Conservation (phyloP, 306 rosid species). For the Trifolium pratense region DNA sequence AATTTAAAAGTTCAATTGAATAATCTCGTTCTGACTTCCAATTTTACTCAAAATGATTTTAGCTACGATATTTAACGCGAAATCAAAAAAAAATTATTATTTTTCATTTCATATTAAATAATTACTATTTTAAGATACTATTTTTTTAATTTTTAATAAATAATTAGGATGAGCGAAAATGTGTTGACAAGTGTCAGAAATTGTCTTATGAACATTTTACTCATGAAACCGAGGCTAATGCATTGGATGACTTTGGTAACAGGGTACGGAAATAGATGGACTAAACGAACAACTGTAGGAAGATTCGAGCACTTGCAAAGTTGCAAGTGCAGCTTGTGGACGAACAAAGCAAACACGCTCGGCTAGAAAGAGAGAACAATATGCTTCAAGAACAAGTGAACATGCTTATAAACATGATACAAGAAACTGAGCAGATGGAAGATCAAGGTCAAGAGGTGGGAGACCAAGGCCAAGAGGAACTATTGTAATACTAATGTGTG, state of each 20-base stretch:
- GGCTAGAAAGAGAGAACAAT: constrained; percentile 73
- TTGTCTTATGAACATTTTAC: background rate
- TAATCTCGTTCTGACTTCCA: too few relatives aligned
- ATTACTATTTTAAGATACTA: too few relatives aligned
- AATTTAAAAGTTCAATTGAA: too few relatives aligned
- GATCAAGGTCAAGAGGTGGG: constrained; percentile 52
- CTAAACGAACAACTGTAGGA: constrained; percentile 85
- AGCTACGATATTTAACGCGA: too few relatives aligned
- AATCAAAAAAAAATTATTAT: too few relatives aligned
- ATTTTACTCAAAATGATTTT: too few relatives aligned
- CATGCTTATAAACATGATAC: constrained; percentile 93
- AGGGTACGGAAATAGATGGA: constrained; percentile 90
- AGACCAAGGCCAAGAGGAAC: constrained; percentile 58
- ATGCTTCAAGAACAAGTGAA: constrained; percentile 81
- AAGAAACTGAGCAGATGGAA: constrained; percentile 60
- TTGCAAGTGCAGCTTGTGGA: constrained; percentile 83
- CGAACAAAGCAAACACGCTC: constrained; percentile 72
- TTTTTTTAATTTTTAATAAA: too few relatives aligned
- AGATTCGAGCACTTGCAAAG: constrained; percentile 88
- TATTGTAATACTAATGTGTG: background rate
- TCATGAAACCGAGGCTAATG: background rate
- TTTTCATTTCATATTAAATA: too few relatives aligned
- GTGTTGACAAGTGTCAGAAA: background rate
- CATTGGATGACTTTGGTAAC: constrained; percentile 14
- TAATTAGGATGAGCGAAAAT: too few relatives aligned